Evolutionary conservation across 768 basidiomycete genomes (phyloP).

Genomic region (Tulasnella sp.): DNA sequence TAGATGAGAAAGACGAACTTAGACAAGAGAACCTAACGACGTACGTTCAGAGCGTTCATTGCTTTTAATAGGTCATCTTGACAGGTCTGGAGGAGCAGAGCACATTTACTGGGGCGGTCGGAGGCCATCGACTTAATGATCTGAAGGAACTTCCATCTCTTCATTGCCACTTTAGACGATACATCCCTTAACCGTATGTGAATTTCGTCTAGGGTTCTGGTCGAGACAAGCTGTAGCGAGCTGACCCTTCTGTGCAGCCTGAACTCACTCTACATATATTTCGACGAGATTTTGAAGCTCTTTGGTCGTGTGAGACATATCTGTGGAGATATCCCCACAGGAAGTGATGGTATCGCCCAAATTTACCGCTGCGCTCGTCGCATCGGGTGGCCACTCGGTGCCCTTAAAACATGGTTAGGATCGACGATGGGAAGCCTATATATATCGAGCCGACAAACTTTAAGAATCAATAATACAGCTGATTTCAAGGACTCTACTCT

Average conservation of each 20-base stretch:
- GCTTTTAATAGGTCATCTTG: not conserved
- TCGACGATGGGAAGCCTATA: not conserved
- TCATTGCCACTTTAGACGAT: not conserved
- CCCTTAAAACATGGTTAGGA: not conserved
- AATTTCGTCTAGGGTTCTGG: not conserved
- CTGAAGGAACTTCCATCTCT: not conserved
- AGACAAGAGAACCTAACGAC: not conserved
- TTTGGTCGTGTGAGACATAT: not conserved
- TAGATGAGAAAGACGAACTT: not conserved
- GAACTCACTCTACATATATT: not conserved
- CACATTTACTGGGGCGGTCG: not conserved
- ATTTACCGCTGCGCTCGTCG: not conserved
- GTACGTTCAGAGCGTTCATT: not conserved
- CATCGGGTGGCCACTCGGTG: not conserved
- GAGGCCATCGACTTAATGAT: not conserved
- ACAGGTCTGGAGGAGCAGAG: not conserved
- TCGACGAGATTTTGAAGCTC: not conserved
- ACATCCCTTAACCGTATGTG: not conserved
- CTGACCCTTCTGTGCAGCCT: not conserved
- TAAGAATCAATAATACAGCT: not conserved
- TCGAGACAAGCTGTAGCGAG: not conserved
- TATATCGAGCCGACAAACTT: not conserved
- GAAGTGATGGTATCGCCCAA: not conserved
- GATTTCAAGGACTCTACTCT: not conserved
- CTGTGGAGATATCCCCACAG: not conserved